Evolutionary conservation across 306 rosid species (phyloP).

Genomic region (Vigna angularis): DNA sequence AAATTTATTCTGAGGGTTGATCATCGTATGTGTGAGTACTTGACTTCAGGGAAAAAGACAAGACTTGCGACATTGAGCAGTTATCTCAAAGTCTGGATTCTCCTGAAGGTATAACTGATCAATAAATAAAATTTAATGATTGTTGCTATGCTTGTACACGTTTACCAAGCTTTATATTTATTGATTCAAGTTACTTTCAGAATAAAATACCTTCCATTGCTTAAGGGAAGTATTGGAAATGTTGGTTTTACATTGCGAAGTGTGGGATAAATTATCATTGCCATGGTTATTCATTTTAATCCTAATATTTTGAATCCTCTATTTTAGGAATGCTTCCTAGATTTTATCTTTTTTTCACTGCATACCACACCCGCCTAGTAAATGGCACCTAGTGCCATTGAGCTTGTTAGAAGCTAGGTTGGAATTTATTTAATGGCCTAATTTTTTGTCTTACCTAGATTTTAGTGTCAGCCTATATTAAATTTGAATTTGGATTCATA

Average conservation of each 20-base stretch:
- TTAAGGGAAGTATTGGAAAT: background rate
- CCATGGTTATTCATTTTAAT: background rate
- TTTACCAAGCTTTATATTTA: constrained; percentile 13
- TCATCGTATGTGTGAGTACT: constrained; percentile 80
- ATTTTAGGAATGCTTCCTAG: constrained; percentile 13
- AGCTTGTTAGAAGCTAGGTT: constrained; percentile 1
- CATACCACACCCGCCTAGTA: constrained; percentile 8
- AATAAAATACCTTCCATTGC: constrained; percentile 22
- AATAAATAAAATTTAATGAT: background rate
- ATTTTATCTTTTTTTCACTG: background rate
- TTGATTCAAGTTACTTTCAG: constrained; percentile 32
- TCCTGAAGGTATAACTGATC: constrained; percentile 71
- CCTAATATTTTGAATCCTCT: background rate
- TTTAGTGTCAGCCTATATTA: constrained; percentile 16
- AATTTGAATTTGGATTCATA: constrained; percentile 34
- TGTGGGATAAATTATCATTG: constrained; percentile 20
- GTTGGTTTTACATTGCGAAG: constrained; percentile 14
- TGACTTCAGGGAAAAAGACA: constrained; percentile 86
- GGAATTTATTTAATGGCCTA: background rate
- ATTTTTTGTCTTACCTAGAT: background rate
- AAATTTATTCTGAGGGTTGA: constrained; percentile 85
- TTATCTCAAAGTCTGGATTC: constrained; percentile 95
- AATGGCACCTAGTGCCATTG: background rate
- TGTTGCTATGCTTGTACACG: constrained; percentile 32
- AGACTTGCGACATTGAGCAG: constrained; percentile 89